These are phyloP conservation scores for Datisca glomerata DNA, from an alignment of 306 rosid species.

Conservation along the genomic window DNA sequence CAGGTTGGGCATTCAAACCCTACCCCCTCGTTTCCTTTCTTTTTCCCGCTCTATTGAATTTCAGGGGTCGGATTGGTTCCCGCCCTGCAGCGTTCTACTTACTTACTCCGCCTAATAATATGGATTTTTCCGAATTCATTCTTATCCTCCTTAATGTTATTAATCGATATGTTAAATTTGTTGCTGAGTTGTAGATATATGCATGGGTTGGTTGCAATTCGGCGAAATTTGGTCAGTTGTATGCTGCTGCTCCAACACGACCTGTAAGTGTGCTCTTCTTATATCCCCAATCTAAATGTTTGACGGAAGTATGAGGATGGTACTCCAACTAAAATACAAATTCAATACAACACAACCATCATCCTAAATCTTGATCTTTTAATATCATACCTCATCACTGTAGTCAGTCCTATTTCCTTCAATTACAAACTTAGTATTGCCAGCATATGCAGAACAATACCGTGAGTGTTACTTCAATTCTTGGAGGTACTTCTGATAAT, in stretches of 20 bases:
- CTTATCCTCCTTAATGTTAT: too few relatives aligned
- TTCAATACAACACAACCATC: too few relatives aligned
- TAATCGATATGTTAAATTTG: background rate
- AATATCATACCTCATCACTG: background rate
- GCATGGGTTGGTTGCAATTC: slow-evolving; percentile 84
- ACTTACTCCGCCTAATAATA: too few relatives aligned
- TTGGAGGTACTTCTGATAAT: slow-evolving; percentile 81
- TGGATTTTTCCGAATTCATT: too few relatives aligned
- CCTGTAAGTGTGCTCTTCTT: slow-evolving; percentile 38
- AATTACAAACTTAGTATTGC: too few relatives aligned
- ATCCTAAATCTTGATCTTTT: slow-evolving; percentile 5
- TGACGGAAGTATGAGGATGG: too few relatives aligned
- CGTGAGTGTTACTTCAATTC: slow-evolving; percentile 61
- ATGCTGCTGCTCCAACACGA: slow-evolving; percentile 74
- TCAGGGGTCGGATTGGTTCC: too few relatives aligned
- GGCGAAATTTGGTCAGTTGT: slow-evolving; percentile 61
- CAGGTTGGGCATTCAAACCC: slow-evolving; percentile 34
- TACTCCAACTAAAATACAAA: too few relatives aligned
- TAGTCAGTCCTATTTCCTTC: too few relatives aligned
- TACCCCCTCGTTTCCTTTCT: background rate
- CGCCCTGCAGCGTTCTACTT: too few relatives aligned
- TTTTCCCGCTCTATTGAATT: background rate
- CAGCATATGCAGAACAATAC: slow-evolving; percentile 43
- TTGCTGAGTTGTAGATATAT: slow-evolving; percentile 37
- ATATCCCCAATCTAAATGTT: too few relatives aligned